Evolutionary conservation across 1,284 basidiomycete genomes (phyloP), one percentile per base, ranked within the genome.

Genomic region (Marasmius fiardii): DNA sequence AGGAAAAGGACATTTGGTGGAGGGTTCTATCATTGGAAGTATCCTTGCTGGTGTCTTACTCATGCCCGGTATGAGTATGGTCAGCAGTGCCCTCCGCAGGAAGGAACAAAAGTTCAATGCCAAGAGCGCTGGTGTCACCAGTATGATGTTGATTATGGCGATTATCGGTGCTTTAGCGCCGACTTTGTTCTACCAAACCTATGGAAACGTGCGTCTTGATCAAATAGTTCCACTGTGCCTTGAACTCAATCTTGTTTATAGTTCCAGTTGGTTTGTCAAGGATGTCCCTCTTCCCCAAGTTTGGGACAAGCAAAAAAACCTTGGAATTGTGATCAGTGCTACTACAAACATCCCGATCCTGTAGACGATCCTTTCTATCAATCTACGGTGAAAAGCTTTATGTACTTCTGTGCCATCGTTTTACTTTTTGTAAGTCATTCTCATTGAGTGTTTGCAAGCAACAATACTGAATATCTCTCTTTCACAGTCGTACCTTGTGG

Each of bases 131-230:
- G 94, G 97, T 48, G 97, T 99, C 11, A 99, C 97, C 0, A 97
- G 94, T 67, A 98, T 98, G 73, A 97, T 99, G 93, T 74, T 99
- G 65, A 99, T 99, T 74, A 99, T 99, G 96, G 97, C 97, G 5
- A 95, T 99, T 69, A 98, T 99, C 58, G 97, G 97, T 14, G 94
- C 93, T 2, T 77, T 99, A 54, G 89, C 95, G 0, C 97, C 97
- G 3, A 99, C 97, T 0, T 71, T 99, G 64, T 99, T 99, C 71
- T 99, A 99, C 73, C 95, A 99, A 73, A 96, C 92, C 16, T 99
- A 98, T 71, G 97, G 97, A 45, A 95, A 93, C 63, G 95, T 96
- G 65, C 72, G 93, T 84, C 3, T 52, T 49, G 43, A 37, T 18
- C 20, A 18, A 28, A 14, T 41, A 41, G 3, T n/a, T 41, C 23